Conservation (phyloP, 768 basidiomycete genomes). For the Trametes cingulata region DNA sequence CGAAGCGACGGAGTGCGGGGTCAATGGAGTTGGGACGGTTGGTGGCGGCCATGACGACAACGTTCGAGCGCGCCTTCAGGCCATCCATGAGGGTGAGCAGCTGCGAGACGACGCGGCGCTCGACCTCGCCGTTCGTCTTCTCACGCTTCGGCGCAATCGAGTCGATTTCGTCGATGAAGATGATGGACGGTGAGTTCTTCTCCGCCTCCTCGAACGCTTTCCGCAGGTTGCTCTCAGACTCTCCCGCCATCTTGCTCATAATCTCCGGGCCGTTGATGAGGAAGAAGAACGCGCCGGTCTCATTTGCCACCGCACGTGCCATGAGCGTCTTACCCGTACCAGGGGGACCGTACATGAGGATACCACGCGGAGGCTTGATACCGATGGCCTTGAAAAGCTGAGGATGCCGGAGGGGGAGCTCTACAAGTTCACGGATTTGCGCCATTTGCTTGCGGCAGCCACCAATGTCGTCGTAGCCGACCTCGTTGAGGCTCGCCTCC, state of each 20-base stretch:
- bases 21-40: constrained; percentile 99
- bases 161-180: constrained; percentile 99
- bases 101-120: constrained; percentile 98
- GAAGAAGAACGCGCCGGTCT: constrained; percentile 99
- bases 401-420: constrained; percentile 95
- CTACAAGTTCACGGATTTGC: constrained; percentile 98
- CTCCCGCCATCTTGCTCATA: constrained; percentile 99
- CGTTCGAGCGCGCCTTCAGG: constrained; percentile 96
- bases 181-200: constrained; percentile 99
- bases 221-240: constrained; percentile 94
- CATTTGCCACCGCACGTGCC: constrained; percentile 99
- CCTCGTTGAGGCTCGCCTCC: constrained; percentile 93
- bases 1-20: constrained; percentile 97
- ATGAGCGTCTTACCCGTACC: constrained; percentile 99
- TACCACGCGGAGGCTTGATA: constrained; percentile 99
- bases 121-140: constrained; percentile 99
- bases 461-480: constrained; percentile 99
- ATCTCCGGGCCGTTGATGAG: constrained; percentile 99
- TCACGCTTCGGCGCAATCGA: constrained; percentile 99
- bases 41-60: constrained; percentile 99
- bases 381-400: constrained; percentile 99
- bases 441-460: constrained; percentile 99
- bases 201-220: constrained; percentile 99
- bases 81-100: constrained; percentile 99
- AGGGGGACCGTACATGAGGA: constrained; percentile 97